Evolutionary conservation across 2,329 filamentous ascomycete species (phyloP), one percentile per base, ranked within the genome.

Genomic region (Pyrenochaeta sp.): DNA sequence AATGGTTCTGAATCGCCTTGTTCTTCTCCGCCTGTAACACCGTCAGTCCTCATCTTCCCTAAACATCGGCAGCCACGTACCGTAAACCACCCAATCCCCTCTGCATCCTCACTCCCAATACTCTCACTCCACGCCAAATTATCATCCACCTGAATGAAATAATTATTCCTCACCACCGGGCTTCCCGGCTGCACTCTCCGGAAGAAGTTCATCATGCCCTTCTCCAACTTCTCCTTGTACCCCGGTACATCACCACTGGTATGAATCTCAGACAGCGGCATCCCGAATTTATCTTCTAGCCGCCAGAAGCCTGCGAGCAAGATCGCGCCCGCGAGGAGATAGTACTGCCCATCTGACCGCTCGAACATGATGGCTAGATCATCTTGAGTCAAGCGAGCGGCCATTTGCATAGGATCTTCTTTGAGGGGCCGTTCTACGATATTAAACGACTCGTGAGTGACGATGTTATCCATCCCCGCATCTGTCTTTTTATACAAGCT

Each of bases 131-230:
- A 96, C 0, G 90, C 82, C 1, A 96, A 81, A 5, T 84, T 78
- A 55, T 93, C 91, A 71, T 96, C 92, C 1, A 95, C 91, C 78
- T 96, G 92, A 62, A 96, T 85, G 80, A 96, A 96, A 78, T 95
- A 96, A 73, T 95, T 94, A 73, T 93, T 92, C 57, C 91, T 83
- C 22, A 87, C 67, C 25, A 90, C 85, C 0, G 88, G 84, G 44
- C 87, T 86, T 42, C 92, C 88, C 1, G 90, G 89, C 69, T 85
- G 83, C 0, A 95, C 76, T 0, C 92, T 81, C 0, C 86, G 82
- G 80, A 96, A 95, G 80, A 96, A 93, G 73, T 90, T 92, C 79
- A 85, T 84, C 91, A 93, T 94, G 12, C 90, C 90, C 58, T 87
- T 88, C 72, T 93, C 88, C 10, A 94, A 80, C 71, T 91, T 92